Evolutionary conservation across 345 rosid genomes (phyloP).

Genomic region (Populus deltoides): DNA sequence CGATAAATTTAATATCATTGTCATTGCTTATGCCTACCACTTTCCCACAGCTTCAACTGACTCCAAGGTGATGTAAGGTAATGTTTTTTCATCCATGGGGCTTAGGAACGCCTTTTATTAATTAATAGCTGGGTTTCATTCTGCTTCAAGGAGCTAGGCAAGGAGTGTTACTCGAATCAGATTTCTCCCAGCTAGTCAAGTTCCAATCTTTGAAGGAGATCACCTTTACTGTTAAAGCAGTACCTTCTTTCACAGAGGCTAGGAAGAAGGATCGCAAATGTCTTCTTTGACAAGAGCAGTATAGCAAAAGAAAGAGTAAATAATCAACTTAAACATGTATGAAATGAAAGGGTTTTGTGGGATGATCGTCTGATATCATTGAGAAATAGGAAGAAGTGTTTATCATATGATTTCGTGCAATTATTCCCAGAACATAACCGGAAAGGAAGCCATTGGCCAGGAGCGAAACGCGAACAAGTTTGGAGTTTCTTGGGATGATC

Average conservation of each 20-base stretch:
- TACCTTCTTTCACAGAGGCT: not conserved
- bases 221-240: not conserved
- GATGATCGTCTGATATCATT: no score
- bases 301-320: no score
- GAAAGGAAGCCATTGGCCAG: no score
- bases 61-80: not conserved
- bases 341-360: no score
- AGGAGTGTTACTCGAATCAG: not conserved
- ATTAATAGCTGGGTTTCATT: not conserved
- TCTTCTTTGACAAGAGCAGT: no score
- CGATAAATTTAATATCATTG: not conserved
- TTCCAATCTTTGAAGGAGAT: not conserved
- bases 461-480: no score
- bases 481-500: no score
- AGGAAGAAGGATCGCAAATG: not conserved
- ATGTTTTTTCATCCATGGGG: not conserved
- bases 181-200: not conserved
- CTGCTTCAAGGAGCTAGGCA: not conserved
- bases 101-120: not conserved
- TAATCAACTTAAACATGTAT: no score
- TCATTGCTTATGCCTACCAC: not conserved
- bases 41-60: not conserved
- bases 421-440: no score
- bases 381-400: no score
- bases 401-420: no score